Evolutionary conservation across 2,329 filamentous ascomycete species (phyloP), one percentile per base, ranked within the genome.

Genomic region (Cordyceps pruinosa): DNA sequence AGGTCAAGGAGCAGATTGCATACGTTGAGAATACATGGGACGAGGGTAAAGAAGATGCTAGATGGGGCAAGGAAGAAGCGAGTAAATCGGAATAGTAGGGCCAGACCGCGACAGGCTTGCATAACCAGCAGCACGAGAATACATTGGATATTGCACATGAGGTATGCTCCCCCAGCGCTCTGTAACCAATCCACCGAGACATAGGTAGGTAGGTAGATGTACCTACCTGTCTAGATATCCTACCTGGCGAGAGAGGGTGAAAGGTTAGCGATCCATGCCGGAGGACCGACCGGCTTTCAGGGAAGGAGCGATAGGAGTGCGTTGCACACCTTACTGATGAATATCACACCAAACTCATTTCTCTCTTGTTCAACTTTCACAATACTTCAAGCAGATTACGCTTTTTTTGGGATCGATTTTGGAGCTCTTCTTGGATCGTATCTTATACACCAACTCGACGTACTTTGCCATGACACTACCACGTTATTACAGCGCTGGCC

Each of bases 21-120:
- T 97, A 99, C 68, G 79, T 87, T 5, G 93, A 97, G 74, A 87
- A 88, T 64, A 78, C 84, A 28, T 97, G 94, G 91, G 79, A 81
- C 58, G 86, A 85, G 5, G 92, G 90, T 10, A 89, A 97, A 65
- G 93, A 97, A 76, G 87, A 84, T 30, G 82, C 83, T 52, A 79
- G 92, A 68, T 97, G 92, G 92, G 88, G 88, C 52, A 82, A 75
- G 39, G 76, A 80, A 47, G 73, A 68, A 17, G 12, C 47, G 13
- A 44, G 15, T 9, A 45, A 57, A 19, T 49, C 48, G 23, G 4
- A 25, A 32, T 32, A 32, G 6, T 32, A 32, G 6, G 12, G 12
- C 12, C 12, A 32, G 30, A 32, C 30, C 6, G 12, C 30, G 17
- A n/a, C 37, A 21, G 37, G 17, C 37, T 10, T 23, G 9, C 37